Conservation (phyloP, 116 monocot genomes). For the Phalaenopsis hybrid region DNA sequence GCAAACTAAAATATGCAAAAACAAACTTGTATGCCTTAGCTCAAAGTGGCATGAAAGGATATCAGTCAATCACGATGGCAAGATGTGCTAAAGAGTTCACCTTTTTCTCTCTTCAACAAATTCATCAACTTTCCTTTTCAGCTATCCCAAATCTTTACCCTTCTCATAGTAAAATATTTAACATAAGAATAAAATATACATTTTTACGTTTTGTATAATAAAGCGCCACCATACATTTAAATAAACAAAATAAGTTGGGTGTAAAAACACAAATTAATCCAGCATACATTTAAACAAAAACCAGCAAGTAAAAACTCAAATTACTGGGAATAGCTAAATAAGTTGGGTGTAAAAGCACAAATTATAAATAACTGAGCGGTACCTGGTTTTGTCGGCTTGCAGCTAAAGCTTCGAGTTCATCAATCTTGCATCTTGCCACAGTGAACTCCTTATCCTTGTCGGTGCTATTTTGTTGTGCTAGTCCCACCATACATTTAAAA, state of each 20-base stretch:
- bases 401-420: slow-evolving; percentile 75
- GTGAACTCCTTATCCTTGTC: slow-evolving; percentile 83
- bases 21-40: slow-evolving; percentile 3
- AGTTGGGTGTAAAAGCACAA: not conserved
- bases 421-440: slow-evolving; percentile 44
- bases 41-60: not conserved
- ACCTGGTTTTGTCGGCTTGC: slow-evolving; percentile 80
- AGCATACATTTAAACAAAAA: no score
- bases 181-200: not conserved
- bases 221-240: no score
- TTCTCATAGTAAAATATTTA: slow-evolving; percentile 13
- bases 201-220: not conserved
- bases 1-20: slow-evolving; percentile 42
- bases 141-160: slow-evolving; percentile 40
- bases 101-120: slow-evolving; percentile 65
- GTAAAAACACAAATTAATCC: no score
- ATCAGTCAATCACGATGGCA: not conserved
- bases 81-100: slow-evolving; percentile 15
- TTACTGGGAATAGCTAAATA: not conserved
- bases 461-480: slow-evolving; percentile 67
- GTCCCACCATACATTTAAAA: slow-evolving; percentile 93
- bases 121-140: slow-evolving; percentile 56
- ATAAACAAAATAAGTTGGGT: no score
- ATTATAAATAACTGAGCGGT: not conserved
- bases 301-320: not conserved